Conservation (phyloP, 768 basidiomycete species). For the Termitomyces sp. region DNA sequence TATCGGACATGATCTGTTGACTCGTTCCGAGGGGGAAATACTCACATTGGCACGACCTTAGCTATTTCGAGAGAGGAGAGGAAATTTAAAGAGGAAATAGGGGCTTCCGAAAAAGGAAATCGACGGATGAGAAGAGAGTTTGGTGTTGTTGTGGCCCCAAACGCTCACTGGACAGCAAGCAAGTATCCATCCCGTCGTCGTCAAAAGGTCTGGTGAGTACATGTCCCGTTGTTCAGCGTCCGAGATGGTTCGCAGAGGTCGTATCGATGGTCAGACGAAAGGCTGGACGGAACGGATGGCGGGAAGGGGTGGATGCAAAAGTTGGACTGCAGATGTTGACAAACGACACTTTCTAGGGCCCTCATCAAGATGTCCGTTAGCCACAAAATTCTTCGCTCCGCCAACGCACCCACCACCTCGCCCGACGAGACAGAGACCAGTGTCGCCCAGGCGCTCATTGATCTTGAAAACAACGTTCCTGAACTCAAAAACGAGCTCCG, state of each 20-base stretch:
- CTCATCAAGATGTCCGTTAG: conserved; percentile 68
- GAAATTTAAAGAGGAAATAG: conserved; percentile 2
- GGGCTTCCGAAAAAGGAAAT: conserved; percentile 18
- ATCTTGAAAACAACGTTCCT: conserved; percentile 97
- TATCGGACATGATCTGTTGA: background rate
- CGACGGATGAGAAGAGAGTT: conserved; percentile 12
- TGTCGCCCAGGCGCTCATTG: conserved; percentile 93
- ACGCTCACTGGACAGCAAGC: conserved; percentile 27
- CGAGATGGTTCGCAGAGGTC: conserved; percentile 20
- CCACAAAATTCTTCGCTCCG: conserved; percentile 90
- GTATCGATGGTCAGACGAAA: conserved; percentile 20
- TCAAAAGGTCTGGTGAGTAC: conserved; percentile 69
- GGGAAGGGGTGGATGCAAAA: conserved; percentile 56
- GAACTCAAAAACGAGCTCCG: conserved; percentile 98
- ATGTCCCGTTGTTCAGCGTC: conserved; percentile 27
- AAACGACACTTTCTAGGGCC: conserved; percentile 31
- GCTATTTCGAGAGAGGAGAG: background rate
- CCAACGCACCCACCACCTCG: conserved; percentile 87
- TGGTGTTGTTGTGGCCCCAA: conserved; percentile 30
- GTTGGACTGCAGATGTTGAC: conserved; percentile 45
- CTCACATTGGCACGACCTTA: background rate
- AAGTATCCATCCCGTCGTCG: conserved; percentile 41
- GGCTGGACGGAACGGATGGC: conserved; percentile 19
- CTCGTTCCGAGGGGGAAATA: background rate
- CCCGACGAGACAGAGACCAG: conserved; percentile 90